These are phyloP conservation scores for Aspergillus sp. DNA, from an alignment of 2,329 filamentous ascomycete species.

Conservation along the genomic window DNA sequence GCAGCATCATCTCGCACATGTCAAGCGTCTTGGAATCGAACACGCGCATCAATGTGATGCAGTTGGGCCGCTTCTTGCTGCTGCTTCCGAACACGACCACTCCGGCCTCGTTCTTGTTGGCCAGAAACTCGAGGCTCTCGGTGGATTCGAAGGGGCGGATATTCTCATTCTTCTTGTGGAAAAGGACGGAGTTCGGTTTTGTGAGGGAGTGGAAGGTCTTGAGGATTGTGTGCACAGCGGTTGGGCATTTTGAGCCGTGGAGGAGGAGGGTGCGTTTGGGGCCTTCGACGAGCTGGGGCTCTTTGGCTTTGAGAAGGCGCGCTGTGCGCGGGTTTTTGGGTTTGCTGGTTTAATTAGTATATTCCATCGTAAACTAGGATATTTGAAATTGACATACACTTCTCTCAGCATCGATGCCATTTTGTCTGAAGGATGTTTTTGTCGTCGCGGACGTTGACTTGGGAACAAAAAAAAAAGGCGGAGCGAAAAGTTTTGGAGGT, in stretches of 20 bases:
- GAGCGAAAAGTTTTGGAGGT: conserved; percentile 33
- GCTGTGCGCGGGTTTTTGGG: conserved; percentile 83
- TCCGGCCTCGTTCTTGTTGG: conserved; percentile 88
- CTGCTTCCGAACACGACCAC: conserved; percentile 77
- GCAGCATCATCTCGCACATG: conserved; percentile 85
- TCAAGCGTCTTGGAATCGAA: conserved; percentile 86
- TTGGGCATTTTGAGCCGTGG: conserved; percentile 76
- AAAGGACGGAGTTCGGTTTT: conserved; percentile 76
- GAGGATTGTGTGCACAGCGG: conserved; percentile 74
- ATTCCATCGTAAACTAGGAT: conserved; percentile 6
- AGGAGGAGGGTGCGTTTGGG: conserved; percentile 86
- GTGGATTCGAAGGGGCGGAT: conserved; percentile 92
- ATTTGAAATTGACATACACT: conserved; percentile 29
- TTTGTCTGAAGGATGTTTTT: conserved; percentile 2
- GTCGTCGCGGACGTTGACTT: neutral
- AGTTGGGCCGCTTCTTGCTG: conserved; percentile 93
- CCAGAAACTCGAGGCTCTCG: conserved; percentile 86
- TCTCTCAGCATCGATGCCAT: conserved; percentile 35
- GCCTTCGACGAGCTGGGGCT: conserved; percentile 82
- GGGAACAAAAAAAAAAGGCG: conserved; percentile 20
- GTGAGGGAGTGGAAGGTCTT: conserved; percentile 80
- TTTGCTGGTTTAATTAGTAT: conserved; percentile 43
- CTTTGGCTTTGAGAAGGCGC: conserved; percentile 86
- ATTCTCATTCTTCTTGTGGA: conserved; percentile 87
- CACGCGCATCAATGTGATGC: conserved; percentile 71